Base-by-base conservation (phyloP, 805 yeast species). In the Nakazawaea laoshanensis region DNA sequence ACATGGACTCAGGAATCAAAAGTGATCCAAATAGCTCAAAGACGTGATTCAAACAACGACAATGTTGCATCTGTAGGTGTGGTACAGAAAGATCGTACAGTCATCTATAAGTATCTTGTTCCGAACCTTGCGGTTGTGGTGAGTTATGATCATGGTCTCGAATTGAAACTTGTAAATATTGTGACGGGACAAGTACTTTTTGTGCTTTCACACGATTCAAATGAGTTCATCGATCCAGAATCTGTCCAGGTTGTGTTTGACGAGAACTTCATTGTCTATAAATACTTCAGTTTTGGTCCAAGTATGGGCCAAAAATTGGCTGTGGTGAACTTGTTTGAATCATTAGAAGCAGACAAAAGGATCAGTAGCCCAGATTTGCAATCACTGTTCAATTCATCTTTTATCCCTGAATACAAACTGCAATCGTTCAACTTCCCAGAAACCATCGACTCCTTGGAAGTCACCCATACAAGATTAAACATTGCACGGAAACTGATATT, bases 241-340 rank as follows among this genome's bases (percentile, higher is more conserved):
- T 57, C 67, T 2, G 50, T 85, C 19, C 57, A 66, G 15, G 45
- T 85, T 18, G 62, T 75, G 1, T 69, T 75, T 52, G 92, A 86
- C 30, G 97, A 89, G 49, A 75, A 88, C 55, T 89, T 92, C 83
- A 60, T 86, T 12, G 65, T 84, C 8, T 79, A 82, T 48, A 61
- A 88, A 0, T 78, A 74, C 45, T 71, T 66, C 47, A 67, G 77
- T 36, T 47, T 49, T 1, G 50, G 50, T 2, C 77, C 78, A 8
- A 50, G 62, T 14, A 39, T 46, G n/a, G 65, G 73, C 3, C 68
- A 71, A 31, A 70, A 77, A 44, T 48, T 92, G 10, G 74, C 67
- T 11, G 86, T 82, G 3, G 60, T 85, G 45, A 96, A 92, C 50
- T 53, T 92, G 24, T 92, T 74, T 53, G 94, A 85, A 46, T 76